Percentiles rank a stretch among this genome's conserved stretches.
Conservation (phyloP, 305 asterid genomes). For the Fraxinus ornus region DNA sequence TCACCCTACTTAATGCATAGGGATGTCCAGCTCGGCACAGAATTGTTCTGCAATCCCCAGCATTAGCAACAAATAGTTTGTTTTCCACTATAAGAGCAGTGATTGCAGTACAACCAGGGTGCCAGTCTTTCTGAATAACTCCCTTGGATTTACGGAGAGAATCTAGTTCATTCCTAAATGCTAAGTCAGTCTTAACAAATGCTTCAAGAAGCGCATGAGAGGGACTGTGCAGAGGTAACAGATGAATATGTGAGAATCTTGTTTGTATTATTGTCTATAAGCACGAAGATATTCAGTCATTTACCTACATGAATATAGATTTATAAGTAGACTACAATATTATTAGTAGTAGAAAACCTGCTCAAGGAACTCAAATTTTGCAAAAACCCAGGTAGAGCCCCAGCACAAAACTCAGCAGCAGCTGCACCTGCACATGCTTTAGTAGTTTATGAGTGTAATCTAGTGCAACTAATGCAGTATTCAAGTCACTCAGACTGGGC, state of each 20-base stretch:
- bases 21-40: slow-evolving; percentile 75
- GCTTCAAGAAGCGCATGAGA: slow-evolving; percentile 70
- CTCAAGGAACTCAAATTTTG: slow-evolving; percentile 41
- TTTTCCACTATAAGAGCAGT: slow-evolving; percentile 65
- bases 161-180: slow-evolving; percentile 67
- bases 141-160: slow-evolving; percentile 53
- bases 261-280: not conserved
- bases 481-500: not conserved
- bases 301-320: slow-evolving; percentile 6
- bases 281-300: slow-evolving; percentile 6
- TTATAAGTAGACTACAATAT: slow-evolving; percentile 3
- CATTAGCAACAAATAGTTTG: slow-evolving; percentile 88
- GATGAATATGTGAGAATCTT: slow-evolving; percentile 4
- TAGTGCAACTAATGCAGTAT: not conserved
- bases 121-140: slow-evolving; percentile 58
- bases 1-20: slow-evolving; percentile 78
- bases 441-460: slow-evolving; percentile 10
- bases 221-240: slow-evolving; percentile 51
- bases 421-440: slow-evolving; percentile 62
- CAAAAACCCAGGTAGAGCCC: slow-evolving; percentile 80
- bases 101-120: slow-evolving; percentile 96
- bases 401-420: slow-evolving; percentile 92
- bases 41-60: slow-evolving; percentile 91
- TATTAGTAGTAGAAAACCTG: slow-evolving; percentile 41
- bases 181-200: slow-evolving; percentile 71